phyloP scores from a whole-genome alignment of 306 rosid genomes.

The Casuarina cunninghamiana region DNA sequence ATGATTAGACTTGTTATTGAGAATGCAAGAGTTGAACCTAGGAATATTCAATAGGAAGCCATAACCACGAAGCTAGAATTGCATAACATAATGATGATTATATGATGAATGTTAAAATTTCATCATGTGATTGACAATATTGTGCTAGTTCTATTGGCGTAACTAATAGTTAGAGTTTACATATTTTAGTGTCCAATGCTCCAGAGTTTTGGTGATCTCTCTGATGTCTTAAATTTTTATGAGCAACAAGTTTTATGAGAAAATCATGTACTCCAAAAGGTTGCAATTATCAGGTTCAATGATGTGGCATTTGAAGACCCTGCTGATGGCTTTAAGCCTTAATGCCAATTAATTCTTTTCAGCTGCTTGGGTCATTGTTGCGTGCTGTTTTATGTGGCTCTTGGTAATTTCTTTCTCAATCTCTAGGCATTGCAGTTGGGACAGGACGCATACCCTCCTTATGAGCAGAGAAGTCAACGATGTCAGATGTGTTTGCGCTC shows the following conservation, averaged over 20 bases:
- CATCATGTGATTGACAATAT: background rate
- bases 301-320: background rate
- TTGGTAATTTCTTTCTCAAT: conserved; percentile 19
- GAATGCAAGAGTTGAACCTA: background rate
- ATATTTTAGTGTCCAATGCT: background rate
- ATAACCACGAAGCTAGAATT: background rate
- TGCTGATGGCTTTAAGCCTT: background rate
- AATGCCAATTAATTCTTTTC: background rate
- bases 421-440: conserved; percentile 90
- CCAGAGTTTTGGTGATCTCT: background rate
- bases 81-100: background rate
- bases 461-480: conserved; percentile 78
- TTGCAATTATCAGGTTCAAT: conserved; percentile 1
- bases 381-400: conserved; percentile 11
- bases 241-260: background rate
- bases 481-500: conserved; percentile 96
- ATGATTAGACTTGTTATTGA: too few relatives aligned
- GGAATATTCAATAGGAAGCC: background rate
- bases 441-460: conserved; percentile 64
- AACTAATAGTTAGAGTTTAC: background rate
- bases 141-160: background rate
- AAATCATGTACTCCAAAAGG: conserved; percentile 3
- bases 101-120: background rate
- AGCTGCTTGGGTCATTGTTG: background rate
- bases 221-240: background rate